Base-by-base conservation (phyloP, 2,329 filamentous ascomycete species). In the Neodidymelliopsis sp. region DNA sequence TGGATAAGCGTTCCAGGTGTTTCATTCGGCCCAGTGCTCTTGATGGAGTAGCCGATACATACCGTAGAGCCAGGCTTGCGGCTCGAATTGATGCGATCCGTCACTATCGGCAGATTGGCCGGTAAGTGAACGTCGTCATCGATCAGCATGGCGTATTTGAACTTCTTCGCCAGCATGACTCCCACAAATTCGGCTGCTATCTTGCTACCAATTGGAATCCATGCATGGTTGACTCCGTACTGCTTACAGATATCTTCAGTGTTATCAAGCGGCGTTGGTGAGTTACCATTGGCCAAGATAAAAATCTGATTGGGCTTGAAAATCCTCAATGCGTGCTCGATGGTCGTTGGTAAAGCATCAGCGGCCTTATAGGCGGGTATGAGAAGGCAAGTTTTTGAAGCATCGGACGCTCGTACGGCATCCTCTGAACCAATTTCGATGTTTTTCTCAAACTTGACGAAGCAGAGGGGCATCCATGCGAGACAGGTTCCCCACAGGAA, bases 31-130 rank as follows among this genome's bases (percentile, higher is more conserved):
- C 74, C 75, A n/a, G 74, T 71, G 4, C 65, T 72, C 51, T 79
- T 79, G 54, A 80, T 79, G 1, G 77, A 79, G 57, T 81, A 81
- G 0, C 78, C 78, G 28, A 81, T 72, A 42, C 76, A 79, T 19
- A 36, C 36, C 4, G 29, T 40, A 11, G 34, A 30, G 7, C 43
- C 25, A 22, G 31, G 27, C 27, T 45, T 39, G 18, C 42, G 35
- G 9, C 23, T 49, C 18, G 27, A 37, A n/a, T 16, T 42, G 41
- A 58, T 28, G 7, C 56, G 49, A 12, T 58, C 53, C 12, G 56
- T 58, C 7, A 56, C 49, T 6, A 58, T 36, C 13, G 56, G 56
- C 16, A 56, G 45, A 34, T 58, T 56, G 3, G 53, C 49, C 10
- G 53, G 56, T 13, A 58, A 37, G 13, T 51, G 46, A 13, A 51